A percentile compares a stretch with the other conserved stretches of the same genome.
Conservation (phyloP, 2,329 filamentous ascomycete genomes). For the Cryphonectria radicalis region DNA sequence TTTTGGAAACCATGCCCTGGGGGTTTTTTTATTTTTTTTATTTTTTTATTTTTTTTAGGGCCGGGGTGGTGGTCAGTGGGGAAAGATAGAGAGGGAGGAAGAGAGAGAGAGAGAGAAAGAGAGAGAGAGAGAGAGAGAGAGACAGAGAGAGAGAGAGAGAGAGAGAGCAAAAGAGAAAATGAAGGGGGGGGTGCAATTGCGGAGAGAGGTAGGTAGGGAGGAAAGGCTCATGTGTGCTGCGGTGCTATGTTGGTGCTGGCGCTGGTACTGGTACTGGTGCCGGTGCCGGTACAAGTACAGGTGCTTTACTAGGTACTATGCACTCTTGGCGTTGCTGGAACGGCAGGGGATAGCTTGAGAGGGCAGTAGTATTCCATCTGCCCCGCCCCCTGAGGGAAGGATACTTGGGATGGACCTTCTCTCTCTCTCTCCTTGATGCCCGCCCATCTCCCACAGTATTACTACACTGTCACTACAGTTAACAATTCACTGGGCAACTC, state of each 20-base stretch:
- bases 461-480: neutral
- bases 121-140: no score
- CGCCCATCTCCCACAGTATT: neutral
- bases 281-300: no score
- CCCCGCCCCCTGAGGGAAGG: conserved; percentile 14
- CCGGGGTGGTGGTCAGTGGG: no score
- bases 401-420: neutral
- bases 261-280: neutral
- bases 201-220: neutral
- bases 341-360: neutral
- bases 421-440: neutral
- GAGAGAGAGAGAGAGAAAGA: no score
- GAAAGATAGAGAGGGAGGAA: neutral
- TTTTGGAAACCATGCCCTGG: conserved; percentile 8
- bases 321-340: neutral
- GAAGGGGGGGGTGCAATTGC: no score
- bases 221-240: neutral
- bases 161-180: no score
- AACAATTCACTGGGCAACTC: neutral
- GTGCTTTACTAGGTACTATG: neutral
- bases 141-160: no score
- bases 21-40: no score
- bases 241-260: neutral
- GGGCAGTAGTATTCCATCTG: neutral
- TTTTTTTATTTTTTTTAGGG: no score